These are phyloP conservation scores for Backusella macrospora DNA, from an alignment of 192 early-diverging fungal genomes.

Conservation along the genomic window DNA sequence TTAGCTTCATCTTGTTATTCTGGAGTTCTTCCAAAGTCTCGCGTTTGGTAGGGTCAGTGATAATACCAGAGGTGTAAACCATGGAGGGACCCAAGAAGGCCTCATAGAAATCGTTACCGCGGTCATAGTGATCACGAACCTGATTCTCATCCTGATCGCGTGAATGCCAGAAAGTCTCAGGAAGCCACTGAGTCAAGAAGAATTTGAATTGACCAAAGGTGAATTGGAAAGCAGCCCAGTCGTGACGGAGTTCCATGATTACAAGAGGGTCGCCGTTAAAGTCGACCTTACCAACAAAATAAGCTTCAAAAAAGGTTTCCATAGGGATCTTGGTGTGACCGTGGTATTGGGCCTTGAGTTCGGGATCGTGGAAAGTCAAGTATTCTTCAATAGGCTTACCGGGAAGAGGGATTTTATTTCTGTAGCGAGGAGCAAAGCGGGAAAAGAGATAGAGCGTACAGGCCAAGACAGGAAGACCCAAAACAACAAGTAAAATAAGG, in stretches of 20 bases:
- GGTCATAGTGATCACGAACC: slow-evolving; percentile 97
- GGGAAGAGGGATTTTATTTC: slow-evolving; percentile 75
- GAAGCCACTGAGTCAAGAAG: slow-evolving; percentile 95
- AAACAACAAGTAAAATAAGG: slow-evolving; percentile 59
- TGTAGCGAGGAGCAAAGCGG: slow-evolving; percentile 62
- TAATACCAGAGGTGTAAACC: slow-evolving; percentile 96
- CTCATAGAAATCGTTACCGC: slow-evolving; percentile 97
- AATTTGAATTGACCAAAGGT: slow-evolving; percentile 86
- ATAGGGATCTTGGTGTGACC: slow-evolving; percentile 92
- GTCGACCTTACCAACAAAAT: slow-evolving; percentile 96
- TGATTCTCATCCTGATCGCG: slow-evolving; percentile 98
- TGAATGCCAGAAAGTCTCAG: slow-evolving; percentile 96
- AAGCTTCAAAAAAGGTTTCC: slow-evolving; percentile 96
- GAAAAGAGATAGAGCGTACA: slow-evolving; percentile 69
- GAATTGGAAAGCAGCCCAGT: slow-evolving; percentile 91
- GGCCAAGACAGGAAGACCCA: slow-evolving; percentile 77
- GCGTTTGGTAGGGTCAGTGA: slow-evolving; percentile 69
- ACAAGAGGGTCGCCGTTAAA: slow-evolving; percentile 85
- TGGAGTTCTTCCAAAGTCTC: slow-evolving; percentile 95
- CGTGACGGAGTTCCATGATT: slow-evolving; percentile 89
- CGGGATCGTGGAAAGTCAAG: slow-evolving; percentile 85
- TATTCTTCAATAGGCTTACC: slow-evolving; percentile 84
- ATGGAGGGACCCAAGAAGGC: slow-evolving; percentile 93
- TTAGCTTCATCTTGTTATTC: slow-evolving; percentile 92
- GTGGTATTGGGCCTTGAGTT: slow-evolving; percentile 71